Evolutionary conservation across 2,329 filamentous ascomycete genomes (phyloP), one percentile per base, ranked within the genome.

Genomic region (Penicillium occitanis): DNA sequence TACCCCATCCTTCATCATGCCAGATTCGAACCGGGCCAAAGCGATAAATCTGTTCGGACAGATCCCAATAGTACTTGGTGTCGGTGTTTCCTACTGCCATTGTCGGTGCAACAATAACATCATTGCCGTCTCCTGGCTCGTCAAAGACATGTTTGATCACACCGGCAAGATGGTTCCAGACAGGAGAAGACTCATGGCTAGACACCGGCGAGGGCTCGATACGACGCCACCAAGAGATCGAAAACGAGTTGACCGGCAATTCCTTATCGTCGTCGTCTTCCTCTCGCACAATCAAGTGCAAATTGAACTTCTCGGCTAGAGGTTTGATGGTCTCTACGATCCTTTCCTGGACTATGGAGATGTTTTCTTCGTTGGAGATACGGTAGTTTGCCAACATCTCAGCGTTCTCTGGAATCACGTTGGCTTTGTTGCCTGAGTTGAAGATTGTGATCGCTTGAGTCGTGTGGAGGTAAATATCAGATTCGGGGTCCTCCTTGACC

Each of bases 401-500:
- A 48, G 85, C 80, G 48, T 81, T 82, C 72, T 87, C 85, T 0
- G 85, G 85, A 48, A 87, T 79, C 3, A 85, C 85, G 66, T 87
- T 87, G 68, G 84, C 82, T 72, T 87, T 87, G 60, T 85, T 81
- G 7, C 85, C 85, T 22, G 84, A 85, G 35, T 74, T 73, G 71
- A 87, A 81, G 46, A 85, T 74, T 70, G 86, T 50, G 10, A 50
- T 50, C 10, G 46, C 46, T 50, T 50, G 46, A 2, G 46, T 50
- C 3, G 46, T 50, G 13, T 50, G 46, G 46, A 50, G 46, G 22
- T 50, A 50, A 3, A 50, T 50, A 17, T 50, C 46, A 28, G 46
- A 50, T 14, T 4, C 46, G 4, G 46, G 46, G 3, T 50, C 46
- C 46, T 50, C 46, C 13, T 50, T 28, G 8, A 50, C 46, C 7